These are phyloP conservation scores for Aegilops bicornis DNA, from an alignment of 176 grass and related monocot genomes.

Conservation along the genomic window DNA sequence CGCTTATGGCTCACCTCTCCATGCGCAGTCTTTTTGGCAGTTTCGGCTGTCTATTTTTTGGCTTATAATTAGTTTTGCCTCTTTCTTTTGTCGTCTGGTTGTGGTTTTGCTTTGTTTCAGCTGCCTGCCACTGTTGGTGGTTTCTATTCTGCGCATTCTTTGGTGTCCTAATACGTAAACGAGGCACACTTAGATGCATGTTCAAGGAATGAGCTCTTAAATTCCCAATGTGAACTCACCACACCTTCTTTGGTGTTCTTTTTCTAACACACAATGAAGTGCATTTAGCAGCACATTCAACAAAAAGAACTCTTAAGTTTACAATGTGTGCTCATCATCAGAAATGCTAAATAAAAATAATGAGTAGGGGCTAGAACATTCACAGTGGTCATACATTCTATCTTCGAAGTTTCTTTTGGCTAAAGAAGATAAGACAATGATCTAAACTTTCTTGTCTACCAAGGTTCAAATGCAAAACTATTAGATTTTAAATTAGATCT, in stretches of 20 bases:
- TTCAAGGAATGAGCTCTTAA: too few species aligned
- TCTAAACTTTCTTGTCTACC: neutral
- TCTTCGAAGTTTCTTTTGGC: slow-evolving; percentile 1
- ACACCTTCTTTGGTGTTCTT: too few species aligned
- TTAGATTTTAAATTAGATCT: neutral
- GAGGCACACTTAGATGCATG: too few species aligned
- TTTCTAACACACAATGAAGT: too few species aligned
- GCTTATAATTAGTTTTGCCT: too few species aligned
- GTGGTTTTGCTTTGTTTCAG: too few species aligned
- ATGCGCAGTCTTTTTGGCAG: neutral
- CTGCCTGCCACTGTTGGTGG: too few species aligned
- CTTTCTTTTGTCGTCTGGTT: too few species aligned
- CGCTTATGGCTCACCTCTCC: neutral
- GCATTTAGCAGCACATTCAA: too few species aligned
- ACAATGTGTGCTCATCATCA: neutral
- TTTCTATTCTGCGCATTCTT: too few species aligned
- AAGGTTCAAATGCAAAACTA: neutral
- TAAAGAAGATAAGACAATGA: neutral
- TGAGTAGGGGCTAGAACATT: neutral
- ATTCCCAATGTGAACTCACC: too few species aligned
- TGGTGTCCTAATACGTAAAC: too few species aligned
- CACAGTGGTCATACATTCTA: neutral
- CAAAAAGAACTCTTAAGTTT: neutral
- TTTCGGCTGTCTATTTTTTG: neutral
- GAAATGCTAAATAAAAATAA: neutral